Conservation (phyloP, 192 early-diverging fungal genomes). For the Coemansia reversa region DNA sequence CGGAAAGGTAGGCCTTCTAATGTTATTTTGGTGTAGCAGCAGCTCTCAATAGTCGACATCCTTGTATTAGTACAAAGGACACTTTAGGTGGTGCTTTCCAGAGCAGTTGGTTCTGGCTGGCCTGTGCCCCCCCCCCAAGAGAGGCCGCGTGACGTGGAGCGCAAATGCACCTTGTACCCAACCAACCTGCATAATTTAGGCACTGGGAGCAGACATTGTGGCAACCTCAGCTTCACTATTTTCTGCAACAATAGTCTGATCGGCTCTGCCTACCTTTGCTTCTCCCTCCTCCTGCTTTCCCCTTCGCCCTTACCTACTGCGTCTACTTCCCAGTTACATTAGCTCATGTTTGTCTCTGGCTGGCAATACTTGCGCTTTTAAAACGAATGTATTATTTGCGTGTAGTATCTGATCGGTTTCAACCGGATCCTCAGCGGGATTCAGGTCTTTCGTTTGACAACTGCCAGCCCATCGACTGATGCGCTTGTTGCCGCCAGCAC, state of each 20-base stretch:
- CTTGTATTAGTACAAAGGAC: background rate
- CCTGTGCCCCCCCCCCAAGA: no score
- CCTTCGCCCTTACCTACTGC: background rate
- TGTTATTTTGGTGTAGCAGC: background rate
- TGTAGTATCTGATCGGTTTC: slow-evolving; percentile 45
- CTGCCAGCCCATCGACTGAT: slow-evolving; percentile 27
- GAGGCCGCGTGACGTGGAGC: background rate
- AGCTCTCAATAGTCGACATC: background rate
- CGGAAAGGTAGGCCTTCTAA: slow-evolving; percentile 27
- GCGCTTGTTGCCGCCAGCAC: slow-evolving; percentile 20
- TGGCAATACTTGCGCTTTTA: background rate
- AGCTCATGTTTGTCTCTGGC: background rate
- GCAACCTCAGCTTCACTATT: background rate
- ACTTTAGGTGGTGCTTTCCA: background rate
- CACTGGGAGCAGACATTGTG: background rate
- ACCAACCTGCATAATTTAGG: background rate
- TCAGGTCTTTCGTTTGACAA: slow-evolving; percentile 31
- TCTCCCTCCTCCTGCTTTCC: background rate
- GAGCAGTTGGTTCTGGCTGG: background rate
- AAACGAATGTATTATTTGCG: background rate
- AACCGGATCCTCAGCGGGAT: slow-evolving; percentile 41
- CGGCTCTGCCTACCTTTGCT: slow-evolving; percentile 1
- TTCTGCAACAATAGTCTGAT: background rate
- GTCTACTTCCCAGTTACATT: background rate
- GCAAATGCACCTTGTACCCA: background rate